Evolutionary conservation across 805 yeast species (phyloP).

Genomic region (Priceomyces carsonii): DNA sequence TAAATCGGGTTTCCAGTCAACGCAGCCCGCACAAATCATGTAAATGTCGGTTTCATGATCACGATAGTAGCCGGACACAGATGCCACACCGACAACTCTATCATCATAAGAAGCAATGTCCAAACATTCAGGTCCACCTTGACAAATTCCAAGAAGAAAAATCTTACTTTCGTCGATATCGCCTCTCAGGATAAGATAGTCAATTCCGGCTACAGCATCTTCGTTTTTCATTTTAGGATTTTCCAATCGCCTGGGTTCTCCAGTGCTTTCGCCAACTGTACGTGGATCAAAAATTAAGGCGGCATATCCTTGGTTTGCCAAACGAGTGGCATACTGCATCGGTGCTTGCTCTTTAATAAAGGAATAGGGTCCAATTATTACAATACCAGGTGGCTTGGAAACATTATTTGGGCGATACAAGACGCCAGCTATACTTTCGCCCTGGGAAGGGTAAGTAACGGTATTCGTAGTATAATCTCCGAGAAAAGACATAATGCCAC

Average conservation of each 20-base stretch:
- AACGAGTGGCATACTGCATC: too few species aligned
- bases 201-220: slow-evolving; percentile 2
- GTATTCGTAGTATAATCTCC: too few species aligned
- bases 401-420: too few species aligned
- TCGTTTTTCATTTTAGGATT: slow-evolving; percentile 5
- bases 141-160: slow-evolving; percentile 2
- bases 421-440: too few species aligned
- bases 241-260: slow-evolving; percentile 3
- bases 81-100: slow-evolving; percentile 4
- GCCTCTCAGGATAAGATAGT: slow-evolving; percentile 2
- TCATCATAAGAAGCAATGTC: slow-evolving; percentile 5
- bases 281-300: too few species aligned
- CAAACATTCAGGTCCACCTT: slow-evolving; percentile 5
- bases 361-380: too few species aligned
- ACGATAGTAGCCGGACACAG: slow-evolving; percentile 5
- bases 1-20: background rate
- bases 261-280: slow-evolving; percentile 4
- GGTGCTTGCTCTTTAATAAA: too few species aligned
- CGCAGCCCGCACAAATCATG: slow-evolving; percentile 3
- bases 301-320: too few species aligned
- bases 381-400: too few species aligned
- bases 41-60: slow-evolving; percentile 4
- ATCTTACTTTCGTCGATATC: slow-evolving; percentile 5
- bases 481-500: too few species aligned
- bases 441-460: too few species aligned